phyloP scores from a whole-genome alignment of 75 land plant species.

The Sequoia sempervirens region DNA sequence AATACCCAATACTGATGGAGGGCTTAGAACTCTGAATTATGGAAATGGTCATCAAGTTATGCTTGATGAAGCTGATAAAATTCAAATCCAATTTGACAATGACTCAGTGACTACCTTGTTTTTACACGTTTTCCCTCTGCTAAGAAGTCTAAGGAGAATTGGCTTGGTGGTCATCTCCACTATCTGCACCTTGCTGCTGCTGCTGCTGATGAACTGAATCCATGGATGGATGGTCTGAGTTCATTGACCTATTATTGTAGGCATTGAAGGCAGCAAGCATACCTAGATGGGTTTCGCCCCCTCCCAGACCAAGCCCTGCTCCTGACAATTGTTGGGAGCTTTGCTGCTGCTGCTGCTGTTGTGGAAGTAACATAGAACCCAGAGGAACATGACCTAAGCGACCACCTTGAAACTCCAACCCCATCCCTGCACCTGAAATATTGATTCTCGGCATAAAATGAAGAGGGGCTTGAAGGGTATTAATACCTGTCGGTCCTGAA shows the following conservation, averaged over 20 bases:
- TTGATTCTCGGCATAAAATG: constrained; percentile 70
- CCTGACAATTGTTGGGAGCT: constrained; percentile 16
- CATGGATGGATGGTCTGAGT: constrained; percentile 10
- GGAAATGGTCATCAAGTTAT: not conserved
- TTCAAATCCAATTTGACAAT: constrained; percentile 1
- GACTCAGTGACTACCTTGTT: constrained; percentile 1
- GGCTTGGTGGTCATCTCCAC: constrained; percentile 8
- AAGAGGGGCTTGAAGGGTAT: constrained; percentile 44
- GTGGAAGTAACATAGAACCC: constrained; percentile 69
- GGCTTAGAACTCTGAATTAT: not conserved
- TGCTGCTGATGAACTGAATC: constrained; percentile 11
- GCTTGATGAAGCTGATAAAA: not conserved
- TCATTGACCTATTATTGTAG: not conserved
- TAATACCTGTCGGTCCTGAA: constrained; percentile 15
- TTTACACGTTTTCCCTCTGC: not conserved
- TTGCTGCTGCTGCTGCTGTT: constrained; percentile 28
- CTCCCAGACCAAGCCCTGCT: constrained; percentile 8
- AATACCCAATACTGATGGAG: not conserved
- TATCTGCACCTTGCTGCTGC: constrained; percentile 5
- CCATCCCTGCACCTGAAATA: constrained; percentile 37
- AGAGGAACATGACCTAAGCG: constrained; percentile 40
- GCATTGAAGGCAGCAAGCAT: constrained; percentile 13
- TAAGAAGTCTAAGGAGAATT: constrained; percentile 1
- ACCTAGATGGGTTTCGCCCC: constrained; percentile 10
- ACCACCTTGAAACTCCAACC: constrained; percentile 47